Evolutionary conservation across 768 basidiomycete species (phyloP).

Genomic region (Cytidiella melzeri): DNA sequence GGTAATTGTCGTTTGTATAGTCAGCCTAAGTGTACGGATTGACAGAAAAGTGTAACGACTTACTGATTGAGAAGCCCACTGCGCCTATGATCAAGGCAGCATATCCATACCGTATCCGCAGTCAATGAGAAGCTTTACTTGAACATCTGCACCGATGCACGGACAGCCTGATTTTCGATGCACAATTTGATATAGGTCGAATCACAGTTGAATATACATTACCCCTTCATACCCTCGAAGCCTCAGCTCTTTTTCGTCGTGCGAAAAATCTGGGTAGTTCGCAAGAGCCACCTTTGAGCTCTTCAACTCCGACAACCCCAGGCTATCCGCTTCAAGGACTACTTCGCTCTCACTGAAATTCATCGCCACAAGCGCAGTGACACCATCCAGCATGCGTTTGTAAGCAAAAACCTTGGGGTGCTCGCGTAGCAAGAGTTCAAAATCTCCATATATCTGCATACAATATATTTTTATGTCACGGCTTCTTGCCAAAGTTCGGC

Average conservation of each 20-base stretch:
- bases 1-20: too few species aligned
- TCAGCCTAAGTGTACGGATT: too few species aligned
- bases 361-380: constrained; percentile 36
- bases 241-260: background rate
- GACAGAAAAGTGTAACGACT: too few species aligned
- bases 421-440: constrained; percentile 38
- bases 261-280: constrained; percentile 4
- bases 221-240: background rate
- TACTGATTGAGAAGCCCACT: too few species aligned
- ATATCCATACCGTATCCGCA: too few species aligned
- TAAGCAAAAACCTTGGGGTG: constrained; percentile 54
- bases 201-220: background rate
- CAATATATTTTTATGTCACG: too few species aligned
- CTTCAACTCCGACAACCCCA: background rate
- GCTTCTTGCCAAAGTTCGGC: too few species aligned
- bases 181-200: too few species aligned
- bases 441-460: constrained; percentile 59
- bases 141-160: too few species aligned
- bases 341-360: constrained; percentile 33
- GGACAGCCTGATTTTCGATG: too few species aligned
- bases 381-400: constrained; percentile 32
- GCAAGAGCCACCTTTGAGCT: background rate
- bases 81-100: too few species aligned
- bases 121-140: too few species aligned
- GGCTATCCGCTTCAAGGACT: background rate